Evolutionary conservation across 495 filamentous ascomycete genomes (phyloP), one percentile per base, ranked within the genome.

Genomic region (Penicillium canariense): DNA sequence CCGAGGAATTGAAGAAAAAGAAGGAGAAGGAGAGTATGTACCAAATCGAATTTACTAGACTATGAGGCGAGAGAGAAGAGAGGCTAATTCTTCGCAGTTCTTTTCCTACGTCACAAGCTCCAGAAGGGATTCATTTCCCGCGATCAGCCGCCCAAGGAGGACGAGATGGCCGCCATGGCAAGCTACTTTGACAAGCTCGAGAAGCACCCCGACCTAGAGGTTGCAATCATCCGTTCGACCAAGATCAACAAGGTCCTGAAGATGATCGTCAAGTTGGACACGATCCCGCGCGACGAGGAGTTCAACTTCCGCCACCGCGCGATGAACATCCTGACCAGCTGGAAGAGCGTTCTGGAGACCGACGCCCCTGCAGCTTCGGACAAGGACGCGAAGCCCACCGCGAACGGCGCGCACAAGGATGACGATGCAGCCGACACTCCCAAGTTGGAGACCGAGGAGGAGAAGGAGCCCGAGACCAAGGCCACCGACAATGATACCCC

Each of bases 241-340:
- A 96, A 96, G 77, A 95, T 96, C 70, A 89, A 96, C 80, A 96
- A 96, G 73, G 91, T 97, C 8, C 78, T 96, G 42, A 92, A 90
- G 73, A 89, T 84, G 35, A 93, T 97, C 63, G 77, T 96, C 59
- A 96, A 94, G 74, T 77, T 96, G 2, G 70, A 79, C 15, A 77
- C 79, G 4, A 96, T 96, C 55, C 91, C 91, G 4, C 85, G 84
- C 35, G 91, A 97, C 48, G 87, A 90, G 25, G 86, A 93, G 54
- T 92, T 85, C 72, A 75, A 86, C 25, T 92, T 96, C 84, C 91
- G 90, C 70, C 71, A 83, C 45, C 86, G 91, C 28, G 87, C 88
- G 32, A 79, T 87, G 53, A 74, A 77, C 15, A 77, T 96, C 31
- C 74, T 96, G 14, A 84, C 86, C 50, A 86, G 81, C 69, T 96